Conservation (phyloP, 2,329 filamentous ascomycete species). For the Penicillium sp. region DNA sequence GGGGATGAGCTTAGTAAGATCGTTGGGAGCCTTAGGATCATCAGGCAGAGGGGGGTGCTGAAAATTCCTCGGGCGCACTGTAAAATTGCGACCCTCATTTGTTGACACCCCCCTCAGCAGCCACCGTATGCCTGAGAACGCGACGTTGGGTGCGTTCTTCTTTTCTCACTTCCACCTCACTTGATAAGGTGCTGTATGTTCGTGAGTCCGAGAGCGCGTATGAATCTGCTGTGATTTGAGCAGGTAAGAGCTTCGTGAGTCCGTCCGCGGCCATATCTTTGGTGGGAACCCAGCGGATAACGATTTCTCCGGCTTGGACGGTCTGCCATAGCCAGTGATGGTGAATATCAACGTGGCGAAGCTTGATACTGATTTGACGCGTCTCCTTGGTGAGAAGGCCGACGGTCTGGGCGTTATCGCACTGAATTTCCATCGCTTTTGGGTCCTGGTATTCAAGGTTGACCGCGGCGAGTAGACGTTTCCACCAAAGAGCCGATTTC, state of each 20-base stretch:
- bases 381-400: slow-evolving; percentile 3
- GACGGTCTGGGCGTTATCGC: slow-evolving; percentile 16
- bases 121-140: too few species aligned
- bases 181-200: too few species aligned
- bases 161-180: too few species aligned
- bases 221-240: too few species aligned
- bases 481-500: slow-evolving; percentile 11
- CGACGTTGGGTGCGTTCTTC: too few species aligned
- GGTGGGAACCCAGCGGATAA: slow-evolving; percentile 22
- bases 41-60: too few species aligned
- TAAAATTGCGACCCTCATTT: too few species aligned
- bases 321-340: slow-evolving; percentile 27
- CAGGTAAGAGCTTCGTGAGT: slow-evolving; percentile 2
- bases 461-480: slow-evolving; percentile 12
- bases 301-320: slow-evolving; percentile 15
- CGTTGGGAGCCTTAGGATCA: too few species aligned
- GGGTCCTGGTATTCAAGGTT: slow-evolving; percentile 5
- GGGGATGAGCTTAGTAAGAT: too few species aligned
- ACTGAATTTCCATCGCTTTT: not conserved
- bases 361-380: not conserved
- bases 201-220: too few species aligned
- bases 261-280: slow-evolving; percentile 7
- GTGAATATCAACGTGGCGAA: slow-evolving; percentile 23
- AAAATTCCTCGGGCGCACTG: too few species aligned
- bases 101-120: too few species aligned